These are phyloP conservation scores for Melanogaster broomeanus DNA, from an alignment of 768 basidiomycete genomes.

Conservation along the genomic window DNA sequence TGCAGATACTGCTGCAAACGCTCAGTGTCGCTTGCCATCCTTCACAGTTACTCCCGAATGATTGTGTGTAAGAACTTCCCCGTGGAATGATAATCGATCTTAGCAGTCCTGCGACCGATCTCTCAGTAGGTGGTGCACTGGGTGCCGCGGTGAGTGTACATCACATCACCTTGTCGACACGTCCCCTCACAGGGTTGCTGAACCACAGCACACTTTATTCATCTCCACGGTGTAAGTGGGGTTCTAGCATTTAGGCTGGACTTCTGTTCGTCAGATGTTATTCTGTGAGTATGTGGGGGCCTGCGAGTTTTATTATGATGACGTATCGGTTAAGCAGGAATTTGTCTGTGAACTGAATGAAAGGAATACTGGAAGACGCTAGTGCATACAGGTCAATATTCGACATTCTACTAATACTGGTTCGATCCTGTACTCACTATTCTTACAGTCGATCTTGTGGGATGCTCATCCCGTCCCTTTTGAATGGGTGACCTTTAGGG, in stretches of 20 bases:
- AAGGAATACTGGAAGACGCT: too few species aligned
- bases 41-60: constrained; percentile 12
- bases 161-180: neutral
- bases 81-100: constrained; percentile 15
- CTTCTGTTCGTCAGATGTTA: too few species aligned
- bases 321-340: too few species aligned
- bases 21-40: constrained; percentile 20
- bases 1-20: constrained; percentile 21
- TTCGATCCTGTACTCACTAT: too few species aligned
- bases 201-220: constrained; percentile 20
- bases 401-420: too few species aligned
- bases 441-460: too few species aligned
- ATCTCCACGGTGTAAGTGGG: constrained; percentile 24
- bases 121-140: constrained; percentile 18
- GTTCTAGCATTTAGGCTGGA: too few species aligned
- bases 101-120: constrained; percentile 16
- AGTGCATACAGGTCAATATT: too few species aligned
- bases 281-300: too few species aligned
- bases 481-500: neutral
- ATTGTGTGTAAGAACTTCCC: constrained; percentile 17
- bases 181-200: neutral
- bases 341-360: too few species aligned
- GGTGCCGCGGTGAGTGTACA: constrained; percentile 32
- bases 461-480: too few species aligned
- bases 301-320: too few species aligned